Percentiles rank a stretch among this genome's conserved stretches.
Conservation (phyloP, 1,139 yeast species). For the Saccharomycopsis crataegensis region DNA sequence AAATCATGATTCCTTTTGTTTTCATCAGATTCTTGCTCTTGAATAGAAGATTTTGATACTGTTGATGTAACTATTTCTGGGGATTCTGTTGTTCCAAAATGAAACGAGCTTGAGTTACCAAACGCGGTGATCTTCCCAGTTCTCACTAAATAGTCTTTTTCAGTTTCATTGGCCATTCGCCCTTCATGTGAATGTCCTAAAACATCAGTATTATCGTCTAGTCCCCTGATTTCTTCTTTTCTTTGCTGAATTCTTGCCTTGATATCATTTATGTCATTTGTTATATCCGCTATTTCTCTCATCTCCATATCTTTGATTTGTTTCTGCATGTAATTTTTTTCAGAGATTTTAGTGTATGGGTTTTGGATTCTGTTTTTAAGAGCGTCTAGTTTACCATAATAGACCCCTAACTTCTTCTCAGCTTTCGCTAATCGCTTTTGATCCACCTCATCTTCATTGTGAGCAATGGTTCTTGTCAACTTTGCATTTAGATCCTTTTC, state of each 20-base stretch:
- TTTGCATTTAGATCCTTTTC: slow-evolving; percentile 17
- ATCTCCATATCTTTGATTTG: slow-evolving; percentile 48
- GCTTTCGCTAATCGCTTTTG: slow-evolving; percentile 66
- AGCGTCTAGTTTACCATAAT: slow-evolving; percentile 36
- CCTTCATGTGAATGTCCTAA: slow-evolving; percentile 24
- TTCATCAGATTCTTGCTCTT: not conserved
- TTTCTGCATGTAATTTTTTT: slow-evolving; percentile 44
- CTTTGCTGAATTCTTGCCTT: slow-evolving; percentile 32
- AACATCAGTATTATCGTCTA: not conserved
- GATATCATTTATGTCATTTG: slow-evolving; percentile 63
- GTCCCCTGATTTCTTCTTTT: slow-evolving; percentile 20
- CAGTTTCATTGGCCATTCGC: slow-evolving; percentile 59
- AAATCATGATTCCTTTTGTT: no score
- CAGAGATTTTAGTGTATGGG: slow-evolving; percentile 60
- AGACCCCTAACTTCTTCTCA: slow-evolving; percentile 37
- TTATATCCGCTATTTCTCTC: slow-evolving; percentile 46
- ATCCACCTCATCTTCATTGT: slow-evolving; percentile 68
- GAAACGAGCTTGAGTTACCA: slow-evolving; percentile 60
- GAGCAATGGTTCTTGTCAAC: slow-evolving; percentile 9
- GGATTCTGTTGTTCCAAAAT: slow-evolving; percentile 22
- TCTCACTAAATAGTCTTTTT: slow-evolving; percentile 71
- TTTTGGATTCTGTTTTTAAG: slow-evolving; percentile 43
- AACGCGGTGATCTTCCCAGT: slow-evolving; percentile 95
- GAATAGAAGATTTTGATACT: not conserved
- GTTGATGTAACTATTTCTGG: not conserved